Conservation (phyloP, 768 basidiomycete species). For the Tricholomella constricta region DNA sequence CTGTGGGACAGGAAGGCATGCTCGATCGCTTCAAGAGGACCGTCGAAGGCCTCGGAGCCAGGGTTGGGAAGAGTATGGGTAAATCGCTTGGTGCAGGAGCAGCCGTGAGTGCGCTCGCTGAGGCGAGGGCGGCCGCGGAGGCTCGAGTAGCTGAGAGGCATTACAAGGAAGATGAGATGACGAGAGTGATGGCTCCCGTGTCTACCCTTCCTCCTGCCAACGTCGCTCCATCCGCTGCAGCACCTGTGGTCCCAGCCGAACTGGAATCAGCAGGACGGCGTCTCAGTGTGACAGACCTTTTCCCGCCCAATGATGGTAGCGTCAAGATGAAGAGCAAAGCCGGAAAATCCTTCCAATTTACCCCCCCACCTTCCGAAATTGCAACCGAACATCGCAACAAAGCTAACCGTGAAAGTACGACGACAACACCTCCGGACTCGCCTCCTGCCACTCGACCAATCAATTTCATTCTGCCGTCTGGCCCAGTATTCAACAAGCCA, state of each 20-base stretch:
- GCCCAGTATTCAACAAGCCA: slow-evolving; percentile 63
- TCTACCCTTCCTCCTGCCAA: slow-evolving; percentile 15
- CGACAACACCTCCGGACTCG: slow-evolving; percentile 61
- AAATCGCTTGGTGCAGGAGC: slow-evolving; percentile 64
- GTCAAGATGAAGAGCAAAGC: slow-evolving; percentile 36
- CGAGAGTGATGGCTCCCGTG: slow-evolving; percentile 18
- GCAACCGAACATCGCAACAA: slow-evolving; percentile 1
- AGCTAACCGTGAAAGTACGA: slow-evolving; percentile 37
- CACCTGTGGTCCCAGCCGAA: neutral
- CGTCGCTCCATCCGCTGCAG: neutral
- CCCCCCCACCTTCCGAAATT: slow-evolving; percentile 10
- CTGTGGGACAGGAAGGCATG: slow-evolving; percentile 45
- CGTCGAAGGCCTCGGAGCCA: slow-evolving; percentile 65
- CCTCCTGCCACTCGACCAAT: slow-evolving; percentile 43
- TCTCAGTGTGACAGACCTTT: slow-evolving; percentile 66
- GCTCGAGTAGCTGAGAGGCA: slow-evolving; percentile 69
- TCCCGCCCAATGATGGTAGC: slow-evolving; percentile 35
- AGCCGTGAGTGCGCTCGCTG: slow-evolving; percentile 60
- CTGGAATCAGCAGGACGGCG: slow-evolving; percentile 29
- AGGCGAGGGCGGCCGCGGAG: slow-evolving; percentile 69
- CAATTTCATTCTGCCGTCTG: slow-evolving; percentile 36
- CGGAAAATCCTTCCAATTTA: slow-evolving; percentile 28
- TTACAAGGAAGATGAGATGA: slow-evolving; percentile 44
- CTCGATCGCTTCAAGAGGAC: slow-evolving; percentile 71
- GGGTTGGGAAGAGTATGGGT: slow-evolving; percentile 55